Conservation (phyloP, 805 yeast genomes). For the Ogataea neopini region DNA sequence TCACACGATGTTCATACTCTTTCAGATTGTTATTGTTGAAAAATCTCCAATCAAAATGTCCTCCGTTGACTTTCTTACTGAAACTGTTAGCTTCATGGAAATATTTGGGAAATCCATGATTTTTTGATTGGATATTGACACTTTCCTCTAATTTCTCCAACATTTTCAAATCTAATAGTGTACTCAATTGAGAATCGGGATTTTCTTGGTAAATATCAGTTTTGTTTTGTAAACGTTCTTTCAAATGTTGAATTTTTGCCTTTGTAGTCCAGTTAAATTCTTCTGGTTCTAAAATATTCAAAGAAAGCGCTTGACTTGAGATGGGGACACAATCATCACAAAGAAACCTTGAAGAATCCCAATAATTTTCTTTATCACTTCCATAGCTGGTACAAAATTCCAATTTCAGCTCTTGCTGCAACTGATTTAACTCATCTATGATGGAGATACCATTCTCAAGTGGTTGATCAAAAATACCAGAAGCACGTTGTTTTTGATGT, state of each 20-base stretch:
- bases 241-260: background rate
- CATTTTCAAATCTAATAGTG: conserved; percentile 11
- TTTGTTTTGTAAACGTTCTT: background rate
- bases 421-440: conserved; percentile 14
- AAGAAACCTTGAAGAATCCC: conserved; percentile 11
- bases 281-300: conserved; percentile 4
- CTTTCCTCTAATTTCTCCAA: conserved; percentile 9
- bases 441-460: conserved; percentile 14
- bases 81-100: conserved; percentile 43
- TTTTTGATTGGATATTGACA: background rate
- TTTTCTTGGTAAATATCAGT: background rate
- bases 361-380: conserved; percentile 1
- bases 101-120: conserved; percentile 32
- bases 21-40: conserved; percentile 32
- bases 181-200: background rate
- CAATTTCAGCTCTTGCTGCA: conserved; percentile 8
- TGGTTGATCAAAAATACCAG: background rate
- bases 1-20: conserved; percentile 23
- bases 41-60: conserved; percentile 49
- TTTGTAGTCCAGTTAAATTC: conserved; percentile 16
- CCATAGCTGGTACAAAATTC: background rate
- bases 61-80: conserved; percentile 36
- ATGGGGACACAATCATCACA: background rate
- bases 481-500: background rate
- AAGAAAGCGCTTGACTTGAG: background rate